Percentiles rank a stretch among this genome's conserved stretches.
These are phyloP conservation scores for Rhodofomes roseus DNA, from an alignment of 1,284 basidiomycete species.

Conservation along the genomic window DNA sequence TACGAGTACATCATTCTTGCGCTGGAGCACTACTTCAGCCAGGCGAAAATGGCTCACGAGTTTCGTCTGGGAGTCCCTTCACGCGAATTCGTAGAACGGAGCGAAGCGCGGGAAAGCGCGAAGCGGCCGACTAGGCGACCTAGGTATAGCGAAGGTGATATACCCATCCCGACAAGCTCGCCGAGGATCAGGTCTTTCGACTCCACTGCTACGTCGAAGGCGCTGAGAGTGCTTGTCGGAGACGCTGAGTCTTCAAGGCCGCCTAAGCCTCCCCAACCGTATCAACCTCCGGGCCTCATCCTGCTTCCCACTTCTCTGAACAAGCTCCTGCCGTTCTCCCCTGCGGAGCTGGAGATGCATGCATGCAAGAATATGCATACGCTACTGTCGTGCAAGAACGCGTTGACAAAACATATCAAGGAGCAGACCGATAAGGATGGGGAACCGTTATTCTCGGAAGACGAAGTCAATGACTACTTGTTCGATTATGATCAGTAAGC, in stretches of 20 bases:
- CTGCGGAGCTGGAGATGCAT: conserved; percentile 66
- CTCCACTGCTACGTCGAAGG: conserved; percentile 15
- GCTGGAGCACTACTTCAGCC: conserved; percentile 43
- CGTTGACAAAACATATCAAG: conserved; percentile 47
- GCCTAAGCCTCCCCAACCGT: conserved; percentile 15
- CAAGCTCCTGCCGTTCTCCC: conserved; percentile 53
- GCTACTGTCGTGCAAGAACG: conserved; percentile 55
- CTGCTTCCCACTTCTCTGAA: conserved; percentile 43
- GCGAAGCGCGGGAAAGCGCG: conserved; percentile 20
- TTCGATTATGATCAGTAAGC: conserved; percentile 70
- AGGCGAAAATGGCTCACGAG: conserved; percentile 28
- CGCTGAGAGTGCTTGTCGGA: conserved; percentile 19
- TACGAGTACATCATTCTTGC: conserved; percentile 39
- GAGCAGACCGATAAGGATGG: conserved; percentile 39
- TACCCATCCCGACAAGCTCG: neutral
- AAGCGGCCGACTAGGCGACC: conserved; percentile 12
- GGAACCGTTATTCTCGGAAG: conserved; percentile 33
- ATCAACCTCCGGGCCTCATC: conserved; percentile 30
- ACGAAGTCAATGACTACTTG: conserved; percentile 47
- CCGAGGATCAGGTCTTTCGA: conserved; percentile 1
- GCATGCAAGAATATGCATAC: conserved; percentile 61
- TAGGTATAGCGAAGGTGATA: neutral
- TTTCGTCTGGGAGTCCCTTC: conserved; percentile 57
- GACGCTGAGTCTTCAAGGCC: conserved; percentile 4
- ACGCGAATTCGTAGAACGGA: conserved; percentile 24